Conservation (phyloP, 2,329 filamentous ascomycete species). For the Xylaria sp. region DNA sequence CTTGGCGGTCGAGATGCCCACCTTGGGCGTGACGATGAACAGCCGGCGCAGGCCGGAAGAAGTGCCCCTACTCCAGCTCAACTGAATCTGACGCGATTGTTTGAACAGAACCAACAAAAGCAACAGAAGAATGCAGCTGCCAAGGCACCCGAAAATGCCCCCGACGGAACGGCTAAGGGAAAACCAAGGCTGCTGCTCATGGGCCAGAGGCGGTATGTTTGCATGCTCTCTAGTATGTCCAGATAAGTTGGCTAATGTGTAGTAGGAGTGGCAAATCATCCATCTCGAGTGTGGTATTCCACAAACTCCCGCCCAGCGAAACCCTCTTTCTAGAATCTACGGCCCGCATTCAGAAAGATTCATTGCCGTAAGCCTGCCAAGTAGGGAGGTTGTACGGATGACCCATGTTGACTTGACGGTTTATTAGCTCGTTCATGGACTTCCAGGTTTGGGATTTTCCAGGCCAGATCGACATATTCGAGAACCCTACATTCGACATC, state of each 20-base stretch:
- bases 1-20: constrained; percentile 45
- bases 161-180: constrained; percentile 63
- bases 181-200: constrained; percentile 92
- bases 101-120: constrained; percentile 68
- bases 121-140: constrained; percentile 61
- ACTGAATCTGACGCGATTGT: constrained; percentile 71
- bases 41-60: constrained; percentile 38
- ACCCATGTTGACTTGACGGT: constrained; percentile 36
- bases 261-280: constrained; percentile 95
- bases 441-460: constrained; percentile 99
- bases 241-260: constrained; percentile 35
- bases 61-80: constrained; percentile 64
- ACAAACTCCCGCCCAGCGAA: constrained; percentile 95
- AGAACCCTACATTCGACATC: constrained; percentile 88
- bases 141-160: constrained; percentile 57
- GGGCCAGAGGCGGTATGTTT: constrained; percentile 86
- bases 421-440: constrained; percentile 91
- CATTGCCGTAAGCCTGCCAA: constrained; percentile 78
- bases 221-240: not conserved
- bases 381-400: not conserved
- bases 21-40: constrained; percentile 37
- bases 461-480: constrained; percentile 88
- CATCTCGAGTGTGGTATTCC: constrained; percentile 98
- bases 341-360: constrained; percentile 91
- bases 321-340: constrained; percentile 96